Percentiles rank a stretch among this genome's conserved stretches.
phyloP scores from a whole-genome alignment of 306 rosid genomes.

The Cicer chorassanicum region DNA sequence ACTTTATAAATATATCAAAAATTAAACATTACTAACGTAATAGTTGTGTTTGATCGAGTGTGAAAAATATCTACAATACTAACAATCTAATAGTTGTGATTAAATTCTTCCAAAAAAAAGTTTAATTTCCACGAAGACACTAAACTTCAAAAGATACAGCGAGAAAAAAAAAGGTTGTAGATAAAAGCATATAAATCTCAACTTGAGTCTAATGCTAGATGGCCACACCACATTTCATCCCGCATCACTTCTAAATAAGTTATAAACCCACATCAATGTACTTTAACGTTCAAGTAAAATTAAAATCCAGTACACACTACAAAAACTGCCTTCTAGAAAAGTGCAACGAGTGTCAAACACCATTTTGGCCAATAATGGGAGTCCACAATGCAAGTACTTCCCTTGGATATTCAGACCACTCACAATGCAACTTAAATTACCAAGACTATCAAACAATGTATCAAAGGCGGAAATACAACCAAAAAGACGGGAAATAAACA shows the following conservation, averaged over 20 bases:
- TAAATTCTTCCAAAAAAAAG: no score
- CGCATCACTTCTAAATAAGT: conserved; percentile 1
- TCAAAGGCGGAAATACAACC: conserved; percentile 14
- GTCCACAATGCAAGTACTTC: conserved; percentile 49
- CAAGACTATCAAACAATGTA: conserved; percentile 46
- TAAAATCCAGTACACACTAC: background rate
- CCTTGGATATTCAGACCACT: conserved; percentile 44
- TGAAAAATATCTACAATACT: no score
- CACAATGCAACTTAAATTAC: conserved; percentile 45
- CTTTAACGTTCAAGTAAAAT: background rate
- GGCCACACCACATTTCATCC: background rate
- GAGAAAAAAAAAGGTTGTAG: background rate
- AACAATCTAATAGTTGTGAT: no score
- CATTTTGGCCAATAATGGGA: conserved; percentile 45
- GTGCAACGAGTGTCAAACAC: conserved; percentile 45
- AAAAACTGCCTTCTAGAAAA: conserved; percentile 43
- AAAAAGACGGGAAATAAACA: conserved; percentile 14
- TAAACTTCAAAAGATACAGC: no score
- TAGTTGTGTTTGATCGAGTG: no score
- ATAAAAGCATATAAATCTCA: conserved; percentile 3
- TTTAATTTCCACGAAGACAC: no score
- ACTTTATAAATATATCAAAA: no score
- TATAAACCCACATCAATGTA: background rate
- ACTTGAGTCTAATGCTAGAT: background rate
- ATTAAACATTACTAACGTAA: no score